Conservation (phyloP, 2,329 filamentous ascomycete species). For the Sarocladiaceae sp. region DNA sequence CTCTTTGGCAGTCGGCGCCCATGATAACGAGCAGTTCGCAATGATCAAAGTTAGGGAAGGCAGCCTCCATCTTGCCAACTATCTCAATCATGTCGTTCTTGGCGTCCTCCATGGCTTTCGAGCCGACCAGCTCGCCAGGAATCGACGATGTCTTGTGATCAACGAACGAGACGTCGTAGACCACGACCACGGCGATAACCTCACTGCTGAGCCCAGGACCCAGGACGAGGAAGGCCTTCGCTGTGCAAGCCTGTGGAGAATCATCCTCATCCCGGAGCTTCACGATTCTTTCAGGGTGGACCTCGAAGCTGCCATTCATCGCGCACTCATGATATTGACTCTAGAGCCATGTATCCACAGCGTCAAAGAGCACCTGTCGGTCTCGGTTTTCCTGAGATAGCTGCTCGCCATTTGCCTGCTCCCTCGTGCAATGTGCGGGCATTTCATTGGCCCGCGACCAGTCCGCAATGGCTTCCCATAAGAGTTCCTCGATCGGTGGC, state of each 20-base stretch:
- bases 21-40: not conserved
- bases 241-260: not conserved
- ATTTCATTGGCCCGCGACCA: no score
- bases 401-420: no score
- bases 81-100: not conserved
- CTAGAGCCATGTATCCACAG: no score
- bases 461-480: no score
- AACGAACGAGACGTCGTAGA: not conserved
- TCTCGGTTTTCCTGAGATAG: no score
- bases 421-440: no score
- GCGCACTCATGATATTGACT: no score
- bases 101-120: not conserved
- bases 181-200: not conserved
- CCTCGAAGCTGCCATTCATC: not conserved
- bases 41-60: not conserved
- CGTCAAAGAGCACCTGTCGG: no score
- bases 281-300: not conserved
- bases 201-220: not conserved
- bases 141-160: not conserved
- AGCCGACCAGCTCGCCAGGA: not conserved
- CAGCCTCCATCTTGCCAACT: not conserved
- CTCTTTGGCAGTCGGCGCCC: not conserved
- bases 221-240: not conserved
- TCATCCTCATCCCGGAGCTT: not conserved
- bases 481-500: no score